Percentiles rank a stretch among this genome's conserved stretches.
These are phyloP conservation scores for Penicillium subrubescens DNA, from an alignment of 495 filamentous ascomycete genomes.

Conservation along the genomic window DNA sequence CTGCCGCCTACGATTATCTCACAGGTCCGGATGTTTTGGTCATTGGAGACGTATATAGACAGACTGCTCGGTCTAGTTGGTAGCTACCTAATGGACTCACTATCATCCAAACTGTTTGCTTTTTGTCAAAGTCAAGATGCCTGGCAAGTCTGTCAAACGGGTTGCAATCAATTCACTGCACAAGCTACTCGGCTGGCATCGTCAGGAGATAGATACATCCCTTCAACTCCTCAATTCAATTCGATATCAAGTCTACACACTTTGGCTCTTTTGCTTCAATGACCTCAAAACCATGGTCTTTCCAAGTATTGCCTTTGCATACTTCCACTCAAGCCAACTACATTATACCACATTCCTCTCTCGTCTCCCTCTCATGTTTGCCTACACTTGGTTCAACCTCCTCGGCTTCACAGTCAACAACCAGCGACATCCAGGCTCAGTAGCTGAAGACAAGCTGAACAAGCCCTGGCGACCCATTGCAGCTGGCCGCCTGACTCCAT, in stretches of 20 bases:
- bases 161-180: background rate
- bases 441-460: conserved; percentile 38
- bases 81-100: background rate
- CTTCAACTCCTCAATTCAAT: background rate
- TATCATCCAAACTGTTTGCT: background rate
- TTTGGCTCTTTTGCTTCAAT: conserved; percentile 43
- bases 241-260: background rate
- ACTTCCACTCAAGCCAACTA: conserved; percentile 35
- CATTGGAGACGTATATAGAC: background rate
- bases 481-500: conserved; percentile 2
- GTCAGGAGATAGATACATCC: background rate
- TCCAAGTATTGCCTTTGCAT: conserved; percentile 40
- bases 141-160: background rate
- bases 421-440: conserved; percentile 26
- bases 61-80: background rate
- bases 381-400: conserved; percentile 13
- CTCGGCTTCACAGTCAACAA: conserved; percentile 37
- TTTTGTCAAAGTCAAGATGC: background rate
- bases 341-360: conserved; percentile 5
- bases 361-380: background rate
- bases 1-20: background rate
- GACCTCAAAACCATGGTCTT: conserved; percentile 45
- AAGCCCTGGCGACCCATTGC: conserved; percentile 41
- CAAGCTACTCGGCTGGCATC: background rate
- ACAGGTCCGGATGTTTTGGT: background rate